Conservation (phyloP, 1,139 yeast species). For the Hemisphaericaspora subhashii region DNA sequence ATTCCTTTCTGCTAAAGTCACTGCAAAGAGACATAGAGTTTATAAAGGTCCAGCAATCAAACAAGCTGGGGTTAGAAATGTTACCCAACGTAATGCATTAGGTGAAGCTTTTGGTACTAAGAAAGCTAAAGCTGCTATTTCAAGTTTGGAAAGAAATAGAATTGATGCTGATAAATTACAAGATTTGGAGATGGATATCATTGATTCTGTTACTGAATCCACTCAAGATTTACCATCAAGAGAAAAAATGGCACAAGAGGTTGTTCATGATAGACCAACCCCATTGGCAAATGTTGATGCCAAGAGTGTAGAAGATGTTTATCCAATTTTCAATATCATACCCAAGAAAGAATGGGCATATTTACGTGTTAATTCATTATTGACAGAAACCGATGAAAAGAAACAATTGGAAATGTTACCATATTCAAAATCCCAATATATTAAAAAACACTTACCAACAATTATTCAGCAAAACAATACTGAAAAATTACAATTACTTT, state of each 20-base stretch:
- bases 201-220: constrained; percentile 71
- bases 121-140: constrained; percentile 89
- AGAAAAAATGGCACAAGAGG: constrained; percentile 53
- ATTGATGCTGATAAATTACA: constrained; percentile 81
- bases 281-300: constrained; percentile 79
- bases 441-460: constrained; percentile 49
- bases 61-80: constrained; percentile 52
- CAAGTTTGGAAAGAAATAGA: constrained; percentile 76
- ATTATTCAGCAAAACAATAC: constrained; percentile 46
- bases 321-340: constrained; percentile 70
- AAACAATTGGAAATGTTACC: constrained; percentile 62
- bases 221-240: constrained; percentile 75
- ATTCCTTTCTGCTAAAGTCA: constrained; percentile 53
- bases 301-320: constrained; percentile 76
- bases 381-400: constrained; percentile 51
- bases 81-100: constrained; percentile 70
- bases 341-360: constrained; percentile 63
- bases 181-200: constrained; percentile 74
- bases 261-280: constrained; percentile 72
- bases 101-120: constrained; percentile 98
- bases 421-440: constrained; percentile 53
- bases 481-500: constrained; percentile 65
- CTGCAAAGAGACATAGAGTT: constrained; percentile 52
- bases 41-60: constrained; percentile 62
- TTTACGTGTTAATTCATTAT: constrained; percentile 58